Percentiles rank a stretch among this genome's conserved stretches.
These are phyloP conservation scores for Chimonanthus salicifolius DNA, from an alignment of 164 flowering plant genomes.

Conservation along the genomic window DNA sequence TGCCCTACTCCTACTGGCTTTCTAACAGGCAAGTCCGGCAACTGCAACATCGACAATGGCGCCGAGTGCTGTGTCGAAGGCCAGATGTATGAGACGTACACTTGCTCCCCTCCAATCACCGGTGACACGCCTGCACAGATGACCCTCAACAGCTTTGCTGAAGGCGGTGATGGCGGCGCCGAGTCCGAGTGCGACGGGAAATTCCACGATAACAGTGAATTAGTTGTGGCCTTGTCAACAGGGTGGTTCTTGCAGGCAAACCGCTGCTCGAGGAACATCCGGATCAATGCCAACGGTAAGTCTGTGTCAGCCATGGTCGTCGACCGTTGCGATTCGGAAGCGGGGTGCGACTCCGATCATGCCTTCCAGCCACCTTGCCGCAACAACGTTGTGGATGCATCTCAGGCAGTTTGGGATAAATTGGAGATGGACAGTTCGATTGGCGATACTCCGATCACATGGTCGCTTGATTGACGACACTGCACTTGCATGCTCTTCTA, in stretches of 20 bases:
- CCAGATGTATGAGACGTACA: conserved; percentile 9
- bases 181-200: conserved; percentile 22
- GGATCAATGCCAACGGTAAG: conserved; percentile 5
- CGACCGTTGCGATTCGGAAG: conserved; percentile 6
- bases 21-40: not conserved
- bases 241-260: conserved; percentile 8
- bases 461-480: conserved; percentile 2
- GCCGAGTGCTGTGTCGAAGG: conserved; percentile 17
- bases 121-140: conserved; percentile 11
- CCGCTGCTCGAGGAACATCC: conserved; percentile 5
- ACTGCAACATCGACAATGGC: conserved; percentile 4
- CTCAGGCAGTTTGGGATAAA: conserved; percentile 8
- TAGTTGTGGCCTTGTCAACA: conserved; percentile 9
- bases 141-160: conserved; percentile 20
- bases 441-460: conserved; percentile 3
- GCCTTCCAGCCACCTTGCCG: conserved; percentile 8
- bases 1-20: not conserved
- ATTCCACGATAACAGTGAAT: conserved; percentile 6
- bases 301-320: conserved; percentile 8
- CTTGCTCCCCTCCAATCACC: conserved; percentile 20
- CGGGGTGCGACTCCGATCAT: conserved; percentile 11
- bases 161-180: conserved; percentile 25
- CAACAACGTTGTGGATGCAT: conserved; percentile 12
- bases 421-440: not conserved
- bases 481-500: too few relatives aligned